phyloP scores from a whole-genome alignment of 2,329 filamentous ascomycete species.

The Aquanectria penicillioides region DNA sequence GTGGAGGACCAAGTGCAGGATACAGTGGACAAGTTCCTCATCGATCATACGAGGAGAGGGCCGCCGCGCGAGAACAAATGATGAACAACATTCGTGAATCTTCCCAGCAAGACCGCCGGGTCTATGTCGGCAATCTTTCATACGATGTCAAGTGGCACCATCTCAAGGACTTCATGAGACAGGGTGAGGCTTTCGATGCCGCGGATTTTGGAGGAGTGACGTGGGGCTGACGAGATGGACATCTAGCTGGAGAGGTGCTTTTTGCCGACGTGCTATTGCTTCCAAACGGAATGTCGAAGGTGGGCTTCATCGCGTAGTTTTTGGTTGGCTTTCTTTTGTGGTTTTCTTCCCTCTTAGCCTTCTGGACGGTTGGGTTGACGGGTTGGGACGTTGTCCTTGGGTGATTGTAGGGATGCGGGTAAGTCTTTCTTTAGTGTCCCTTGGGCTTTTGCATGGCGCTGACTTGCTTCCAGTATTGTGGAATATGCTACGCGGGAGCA shows the following conservation, averaged over 20 bases:
- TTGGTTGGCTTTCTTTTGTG: constrained; percentile 84
- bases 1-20: constrained; percentile 75
- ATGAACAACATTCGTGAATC: constrained; percentile 94
- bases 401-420: constrained; percentile 99
- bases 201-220: constrained; percentile 39
- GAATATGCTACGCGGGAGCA: constrained; percentile 99
- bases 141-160: constrained; percentile 99
- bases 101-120: constrained; percentile 97
- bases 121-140: constrained; percentile 98
- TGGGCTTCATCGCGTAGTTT: constrained; percentile 93
- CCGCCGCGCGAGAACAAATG: constrained; percentile 89
- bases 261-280: constrained; percentile 99
- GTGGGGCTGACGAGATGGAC: constrained; percentile 51
- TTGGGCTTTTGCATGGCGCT: constrained; percentile 36
- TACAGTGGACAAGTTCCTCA: constrained; percentile 70
- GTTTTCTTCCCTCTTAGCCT: constrained; percentile 71
- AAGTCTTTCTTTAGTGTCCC: constrained; percentile 58
- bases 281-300: constrained; percentile 99
- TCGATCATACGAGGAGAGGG: constrained; percentile 85
- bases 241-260: constrained; percentile 94
- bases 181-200: constrained; percentile 73
- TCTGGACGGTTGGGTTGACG: constrained; percentile 99
- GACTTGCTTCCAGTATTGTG: constrained; percentile 80
- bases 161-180: constrained; percentile 99
- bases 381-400: constrained; percentile 90